Evolutionary conservation across 441 rosid species (phyloP).

Genomic region (Adansonia gregorii): DNA sequence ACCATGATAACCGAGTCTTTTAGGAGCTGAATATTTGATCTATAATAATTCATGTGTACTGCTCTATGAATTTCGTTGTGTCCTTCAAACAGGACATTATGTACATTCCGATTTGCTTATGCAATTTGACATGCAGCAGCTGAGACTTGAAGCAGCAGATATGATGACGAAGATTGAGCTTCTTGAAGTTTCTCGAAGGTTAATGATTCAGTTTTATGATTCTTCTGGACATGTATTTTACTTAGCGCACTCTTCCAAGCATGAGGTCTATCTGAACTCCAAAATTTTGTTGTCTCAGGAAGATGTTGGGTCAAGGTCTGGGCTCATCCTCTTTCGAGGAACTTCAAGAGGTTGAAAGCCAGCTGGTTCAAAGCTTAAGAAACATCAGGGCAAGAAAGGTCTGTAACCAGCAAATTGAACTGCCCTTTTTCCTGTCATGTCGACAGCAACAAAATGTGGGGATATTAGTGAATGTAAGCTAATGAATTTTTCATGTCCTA

Average conservation of each 20-base stretch:
- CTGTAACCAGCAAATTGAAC: not conserved
- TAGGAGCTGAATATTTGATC: not conserved
- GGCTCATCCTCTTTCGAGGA: slow-evolving; percentile 52
- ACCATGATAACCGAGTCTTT: not conserved
- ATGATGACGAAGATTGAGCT: slow-evolving; percentile 51
- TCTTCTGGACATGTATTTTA: not conserved
- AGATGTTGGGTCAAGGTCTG: slow-evolving; percentile 57
- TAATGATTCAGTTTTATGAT: slow-evolving; percentile 22
- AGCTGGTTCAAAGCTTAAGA: slow-evolving; percentile 59
- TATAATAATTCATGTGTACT: not conserved
- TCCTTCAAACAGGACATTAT: not conserved
- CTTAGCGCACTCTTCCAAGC: not conserved
- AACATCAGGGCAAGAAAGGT: slow-evolving; percentile 73
- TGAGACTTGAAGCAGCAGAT: slow-evolving; percentile 42
- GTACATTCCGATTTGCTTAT: not conserved
- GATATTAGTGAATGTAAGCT: not conserved
- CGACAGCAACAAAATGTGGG: not conserved
- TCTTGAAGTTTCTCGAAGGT: slow-evolving; percentile 57
- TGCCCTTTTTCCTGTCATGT: not conserved
- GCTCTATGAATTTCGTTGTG: not conserved
- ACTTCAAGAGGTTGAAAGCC: slow-evolving; percentile 48
- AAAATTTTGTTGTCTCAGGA: slow-evolving; percentile 42
- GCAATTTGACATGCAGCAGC: slow-evolving; percentile 45
- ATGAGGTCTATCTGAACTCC: not conserved
- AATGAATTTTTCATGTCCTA: not conserved